Conservation (phyloP, 306 rosid species). For the Pterocarpus macrocarpus region DNA sequence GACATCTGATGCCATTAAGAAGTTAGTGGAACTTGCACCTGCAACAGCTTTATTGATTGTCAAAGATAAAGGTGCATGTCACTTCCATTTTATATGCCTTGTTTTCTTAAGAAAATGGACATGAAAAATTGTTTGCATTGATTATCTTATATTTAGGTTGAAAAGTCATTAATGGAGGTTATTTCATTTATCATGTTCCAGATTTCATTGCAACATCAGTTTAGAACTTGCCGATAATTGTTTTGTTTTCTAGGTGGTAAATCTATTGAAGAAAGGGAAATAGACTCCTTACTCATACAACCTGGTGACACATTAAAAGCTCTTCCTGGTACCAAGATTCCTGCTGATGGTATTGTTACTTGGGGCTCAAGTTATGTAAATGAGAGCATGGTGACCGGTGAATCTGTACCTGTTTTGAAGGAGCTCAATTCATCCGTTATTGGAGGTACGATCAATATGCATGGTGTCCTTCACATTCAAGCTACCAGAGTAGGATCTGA, state of each 20-base stretch:
- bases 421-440: slow-evolving; percentile 68
- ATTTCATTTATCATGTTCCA: slow-evolving; percentile 18
- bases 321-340: slow-evolving; percentile 85
- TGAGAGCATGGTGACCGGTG: slow-evolving; percentile 96
- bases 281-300: slow-evolving; percentile 79
- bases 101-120: slow-evolving; percentile 15
- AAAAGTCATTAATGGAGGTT: not conserved
- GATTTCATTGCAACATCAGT: slow-evolving; percentile 8
- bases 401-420: slow-evolving; percentile 78
- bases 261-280: slow-evolving; percentile 76
- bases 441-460: slow-evolving; percentile 88
- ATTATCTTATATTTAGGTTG: not conserved
- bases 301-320: slow-evolving; percentile 84
- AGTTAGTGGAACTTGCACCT: slow-evolving; percentile 87
- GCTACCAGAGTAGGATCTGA: slow-evolving; percentile 89
- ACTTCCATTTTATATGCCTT: slow-evolving; percentile 22
- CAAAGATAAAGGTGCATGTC: slow-evolving; percentile 72
- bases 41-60: slow-evolving; percentile 77
- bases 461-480: slow-evolving; percentile 74
- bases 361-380: slow-evolving; percentile 91
- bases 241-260: slow-evolving; percentile 63
- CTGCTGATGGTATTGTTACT: slow-evolving; percentile 80
- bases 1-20: slow-evolving; percentile 95
- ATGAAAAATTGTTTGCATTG: not conserved
- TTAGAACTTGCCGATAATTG: slow-evolving; percentile 30